These are phyloP conservation scores for Penicillium cosmopolitanum DNA, from an alignment of 495 filamentous ascomycete species.

Conservation along the genomic window DNA sequence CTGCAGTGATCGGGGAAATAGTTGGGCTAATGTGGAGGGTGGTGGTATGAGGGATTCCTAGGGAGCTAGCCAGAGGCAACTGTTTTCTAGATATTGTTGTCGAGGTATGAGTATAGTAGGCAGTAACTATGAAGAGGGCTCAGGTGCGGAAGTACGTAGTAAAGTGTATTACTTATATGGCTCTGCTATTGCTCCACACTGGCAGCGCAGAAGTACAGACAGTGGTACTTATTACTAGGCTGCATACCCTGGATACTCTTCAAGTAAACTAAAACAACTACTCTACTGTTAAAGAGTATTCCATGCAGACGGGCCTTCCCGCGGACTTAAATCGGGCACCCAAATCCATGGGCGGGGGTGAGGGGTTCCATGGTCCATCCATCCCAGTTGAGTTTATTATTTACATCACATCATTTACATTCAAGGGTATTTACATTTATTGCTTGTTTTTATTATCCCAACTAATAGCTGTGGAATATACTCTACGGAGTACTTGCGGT, in stretches of 20 bases:
- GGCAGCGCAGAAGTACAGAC: background rate
- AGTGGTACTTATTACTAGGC: background rate
- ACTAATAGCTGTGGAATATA: background rate
- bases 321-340: constrained; percentile 25
- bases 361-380: constrained; percentile 10
- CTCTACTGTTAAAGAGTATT: background rate
- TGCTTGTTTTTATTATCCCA: too few species aligned
- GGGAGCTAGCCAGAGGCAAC: too few species aligned
- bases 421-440: too few species aligned
- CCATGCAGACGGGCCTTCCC: constrained; percentile 25
- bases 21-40: background rate
- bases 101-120: too few species aligned
- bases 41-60: background rate
- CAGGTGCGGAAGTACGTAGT: too few species aligned
- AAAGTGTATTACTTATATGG: too few species aligned
- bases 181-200: background rate
- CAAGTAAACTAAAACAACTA: too few species aligned
- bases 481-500: constrained; percentile 13
- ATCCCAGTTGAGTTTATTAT: background rate
- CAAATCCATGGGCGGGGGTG: constrained; percentile 19
- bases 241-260: background rate
- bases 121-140: too few species aligned
- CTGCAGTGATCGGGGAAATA: constrained; percentile 9
- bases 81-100: too few species aligned
- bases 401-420: background rate